These are phyloP conservation scores for Tolypocladium endophyticum DNA, from an alignment of 2,329 filamentous ascomycete species.

Conservation along the genomic window DNA sequence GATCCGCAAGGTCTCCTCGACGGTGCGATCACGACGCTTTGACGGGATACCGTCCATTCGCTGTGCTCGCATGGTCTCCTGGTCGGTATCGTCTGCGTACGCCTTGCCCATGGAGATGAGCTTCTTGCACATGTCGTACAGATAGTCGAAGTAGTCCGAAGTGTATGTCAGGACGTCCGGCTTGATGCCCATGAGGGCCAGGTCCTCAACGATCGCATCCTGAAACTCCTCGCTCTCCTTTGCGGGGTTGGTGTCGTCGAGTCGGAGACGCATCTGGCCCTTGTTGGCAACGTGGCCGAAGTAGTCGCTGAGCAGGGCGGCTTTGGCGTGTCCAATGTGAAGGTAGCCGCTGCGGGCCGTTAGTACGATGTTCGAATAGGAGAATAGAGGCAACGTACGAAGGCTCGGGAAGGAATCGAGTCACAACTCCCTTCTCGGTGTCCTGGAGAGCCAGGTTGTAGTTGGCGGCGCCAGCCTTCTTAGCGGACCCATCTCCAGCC, in stretches of 20 bases:
- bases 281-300: constrained; percentile 91
- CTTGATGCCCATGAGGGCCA: constrained; percentile 83
- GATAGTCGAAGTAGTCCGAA: constrained; percentile 87
- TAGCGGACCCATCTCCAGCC: constrained; percentile 57
- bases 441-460: constrained; percentile 84
- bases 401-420: constrained; percentile 87
- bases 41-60: constrained; percentile 77
- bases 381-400: constrained; percentile 44
- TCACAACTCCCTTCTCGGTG: constrained; percentile 80
- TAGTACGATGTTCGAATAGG: neutral
- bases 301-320: constrained; percentile 88
- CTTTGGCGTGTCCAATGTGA: constrained; percentile 93
- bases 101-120: constrained; percentile 82
- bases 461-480: constrained; percentile 64
- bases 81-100: constrained; percentile 89
- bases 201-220: constrained; percentile 85
- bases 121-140: constrained; percentile 75
- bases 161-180: constrained; percentile 83
- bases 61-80: constrained; percentile 78
- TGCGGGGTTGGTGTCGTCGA: constrained; percentile 94
- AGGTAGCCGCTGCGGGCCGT: constrained; percentile 55
- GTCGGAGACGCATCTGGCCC: constrained; percentile 80
- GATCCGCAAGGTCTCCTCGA: constrained; percentile 76
- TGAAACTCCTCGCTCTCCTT: constrained; percentile 98
- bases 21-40: constrained; percentile 62